Evolutionary conservation across 352 stramenopile genomes (phyloP), one percentile per base, ranked within the genome.

Genomic region (Plasmopara viticola): DNA sequence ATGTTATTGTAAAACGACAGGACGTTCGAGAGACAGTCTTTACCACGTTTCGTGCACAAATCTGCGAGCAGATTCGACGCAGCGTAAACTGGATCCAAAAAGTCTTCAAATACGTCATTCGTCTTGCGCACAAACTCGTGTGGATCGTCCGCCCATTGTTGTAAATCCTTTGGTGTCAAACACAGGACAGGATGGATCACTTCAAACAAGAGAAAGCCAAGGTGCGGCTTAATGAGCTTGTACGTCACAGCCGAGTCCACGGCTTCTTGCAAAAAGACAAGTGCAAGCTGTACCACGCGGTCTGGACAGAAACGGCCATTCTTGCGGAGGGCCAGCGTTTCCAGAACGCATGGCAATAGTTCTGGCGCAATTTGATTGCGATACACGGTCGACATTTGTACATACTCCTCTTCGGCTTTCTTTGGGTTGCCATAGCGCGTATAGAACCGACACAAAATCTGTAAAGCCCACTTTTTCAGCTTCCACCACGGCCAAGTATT

Each of bases 51-150:
- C 37, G 96, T 98, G 54, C 96, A 97, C 33, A 98, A 57, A 48
- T 97, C 91, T 0, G 87, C 83, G 6, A 99, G 80, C n/a, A 98
- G 56, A 44, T 96, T 97, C 37, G 96, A 80, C 10, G 94, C 95
- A 0, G 89, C 91, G 74, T 96, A 96, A 25, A 95, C 79, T 0
- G 96, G 95, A 66, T 97, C 93, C 35, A 98, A 80, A 68, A 98
- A 98, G 62, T 98, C 96, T 41, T 97, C 90, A 55, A 98, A 85
- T n/a, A 97, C 93, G 65, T 97, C 95, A 76, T 98, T 98, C 30
- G 95, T 93, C 71, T 97, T 96, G 66, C 96, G 90, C 20, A 99
- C 92, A 76, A 98, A 98, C 72, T 99, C 96, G 56, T 98, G 88
- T 43, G 95, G 96, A 68, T 98, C 95, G 33, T 97, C 94, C 20